Conservation (phyloP, 2,329 filamentous ascomycete species). For the Nemania abortiva region DNA sequence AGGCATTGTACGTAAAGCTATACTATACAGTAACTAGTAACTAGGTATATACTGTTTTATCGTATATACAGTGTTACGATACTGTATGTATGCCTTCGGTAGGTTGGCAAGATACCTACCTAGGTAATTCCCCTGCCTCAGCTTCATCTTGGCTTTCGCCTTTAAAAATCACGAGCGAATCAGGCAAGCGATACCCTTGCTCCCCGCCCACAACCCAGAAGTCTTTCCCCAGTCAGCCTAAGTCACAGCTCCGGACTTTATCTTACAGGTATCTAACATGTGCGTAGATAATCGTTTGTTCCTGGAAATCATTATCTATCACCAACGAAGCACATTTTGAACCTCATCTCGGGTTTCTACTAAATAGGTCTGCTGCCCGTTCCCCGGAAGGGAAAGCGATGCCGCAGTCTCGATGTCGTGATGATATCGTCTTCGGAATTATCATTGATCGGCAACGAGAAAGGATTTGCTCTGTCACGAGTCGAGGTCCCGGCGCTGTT, state of each 20-base stretch:
- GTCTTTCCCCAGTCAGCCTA: constrained; percentile 17
- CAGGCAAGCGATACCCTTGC: constrained; percentile 12
- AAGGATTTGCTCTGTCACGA: constrained; percentile 37
- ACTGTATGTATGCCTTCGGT: background rate
- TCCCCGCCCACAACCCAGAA: constrained; percentile 1
- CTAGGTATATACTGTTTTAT: no score
- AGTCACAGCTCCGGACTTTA: background rate
- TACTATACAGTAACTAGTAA: no score
- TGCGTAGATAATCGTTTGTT: no score
- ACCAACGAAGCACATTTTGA: background rate
- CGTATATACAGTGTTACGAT: background rate
- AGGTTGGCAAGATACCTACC: background rate
- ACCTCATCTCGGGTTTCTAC: background rate
- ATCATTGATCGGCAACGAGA: constrained; percentile 1
- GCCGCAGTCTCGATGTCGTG: background rate
- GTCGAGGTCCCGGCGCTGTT: constrained; percentile 29
- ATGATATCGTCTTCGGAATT: constrained; percentile 7
- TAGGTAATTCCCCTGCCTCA: constrained; percentile 25
- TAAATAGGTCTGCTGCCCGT: background rate
- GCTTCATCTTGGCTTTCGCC: constrained; percentile 30
- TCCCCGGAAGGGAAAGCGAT: background rate
- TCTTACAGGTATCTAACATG: background rate
- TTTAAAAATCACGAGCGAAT: constrained; percentile 14
- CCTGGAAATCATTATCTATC: background rate
- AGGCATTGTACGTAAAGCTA: no score